A percentile compares a stretch with the other conserved stretches of the same genome.
These are phyloP conservation scores for Beauveria caledonica DNA, from an alignment of 2,329 filamentous ascomycete genomes.

Conservation along the genomic window DNA sequence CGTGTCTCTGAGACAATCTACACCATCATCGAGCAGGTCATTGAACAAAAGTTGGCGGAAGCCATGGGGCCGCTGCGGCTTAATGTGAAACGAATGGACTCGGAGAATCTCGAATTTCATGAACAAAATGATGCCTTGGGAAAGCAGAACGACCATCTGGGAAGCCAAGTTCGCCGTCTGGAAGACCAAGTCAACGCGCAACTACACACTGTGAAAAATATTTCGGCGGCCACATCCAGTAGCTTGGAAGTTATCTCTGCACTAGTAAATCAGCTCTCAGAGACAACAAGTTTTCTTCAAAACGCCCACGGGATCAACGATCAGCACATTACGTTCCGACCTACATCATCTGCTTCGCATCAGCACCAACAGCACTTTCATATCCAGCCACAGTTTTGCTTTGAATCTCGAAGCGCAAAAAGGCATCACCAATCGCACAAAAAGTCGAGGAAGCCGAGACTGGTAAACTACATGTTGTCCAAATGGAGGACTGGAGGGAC, in stretches of 20 bases:
- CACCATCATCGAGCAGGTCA: conserved; percentile 22
- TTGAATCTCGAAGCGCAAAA: neutral
- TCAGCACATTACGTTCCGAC: no score
- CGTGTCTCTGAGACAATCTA: conserved; percentile 18
- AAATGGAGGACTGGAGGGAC: conserved; percentile 3
- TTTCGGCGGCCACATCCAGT: conserved; percentile 8
- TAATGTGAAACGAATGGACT: conserved; percentile 17
- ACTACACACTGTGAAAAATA: conserved; percentile 14
- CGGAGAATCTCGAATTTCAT: conserved; percentile 15
- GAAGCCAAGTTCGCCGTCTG: conserved; percentile 10
- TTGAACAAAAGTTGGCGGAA: conserved; percentile 25
- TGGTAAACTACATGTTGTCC: neutral
- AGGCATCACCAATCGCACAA: neutral
- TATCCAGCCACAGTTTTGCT: conserved; percentile 5
- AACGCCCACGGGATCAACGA: neutral
- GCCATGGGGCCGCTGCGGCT: conserved; percentile 23
- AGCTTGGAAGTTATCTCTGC: neutral
- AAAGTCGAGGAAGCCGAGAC: neutral
- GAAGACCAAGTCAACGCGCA: conserved; percentile 1
- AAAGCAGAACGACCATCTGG: conserved; percentile 12
- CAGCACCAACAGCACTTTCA: neutral
- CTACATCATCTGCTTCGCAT: neutral
- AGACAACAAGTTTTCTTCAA: neutral
- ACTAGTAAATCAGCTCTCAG: conserved; percentile 9
- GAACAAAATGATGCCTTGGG: conserved; percentile 21